A percentile compares a stretch with the other conserved stretches of the same genome.
Conservation (phyloP, 225 moss, liverwort and hornwort genomes). For the Climacium dendroides region DNA sequence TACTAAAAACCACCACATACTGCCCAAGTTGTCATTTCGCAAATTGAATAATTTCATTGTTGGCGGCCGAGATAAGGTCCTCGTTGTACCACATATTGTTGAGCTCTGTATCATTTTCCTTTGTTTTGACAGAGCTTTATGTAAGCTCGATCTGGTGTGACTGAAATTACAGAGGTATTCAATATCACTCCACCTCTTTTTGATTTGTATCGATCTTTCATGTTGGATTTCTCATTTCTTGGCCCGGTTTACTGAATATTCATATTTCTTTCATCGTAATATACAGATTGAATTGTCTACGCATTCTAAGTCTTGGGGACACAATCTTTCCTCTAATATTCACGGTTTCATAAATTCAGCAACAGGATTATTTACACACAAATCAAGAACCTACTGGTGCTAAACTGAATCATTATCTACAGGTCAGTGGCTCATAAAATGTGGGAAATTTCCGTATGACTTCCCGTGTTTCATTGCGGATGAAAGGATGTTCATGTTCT, state of each 20-base stretch:
- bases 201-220: neutral
- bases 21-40: neutral
- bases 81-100: neutral
- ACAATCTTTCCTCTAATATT: neutral
- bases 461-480: too few species aligned
- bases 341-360: neutral
- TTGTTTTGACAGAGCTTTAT: neutral
- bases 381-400: neutral
- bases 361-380: neutral
- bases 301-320: neutral
- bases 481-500: too few species aligned
- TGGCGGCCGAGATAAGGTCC: neutral
- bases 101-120: neutral
- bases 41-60: neutral
- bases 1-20: too few species aligned
- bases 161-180: neutral
- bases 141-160: neutral
- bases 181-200: neutral
- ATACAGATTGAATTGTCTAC: neutral
- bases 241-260: neutral
- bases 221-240: neutral
- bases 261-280: neutral
- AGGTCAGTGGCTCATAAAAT: neutral
- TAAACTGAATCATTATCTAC: neutral
- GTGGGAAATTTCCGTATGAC: too few species aligned